Conservation (phyloP, 192 early-diverging fungal genomes). For the Entomortierella chlamydospora region DNA sequence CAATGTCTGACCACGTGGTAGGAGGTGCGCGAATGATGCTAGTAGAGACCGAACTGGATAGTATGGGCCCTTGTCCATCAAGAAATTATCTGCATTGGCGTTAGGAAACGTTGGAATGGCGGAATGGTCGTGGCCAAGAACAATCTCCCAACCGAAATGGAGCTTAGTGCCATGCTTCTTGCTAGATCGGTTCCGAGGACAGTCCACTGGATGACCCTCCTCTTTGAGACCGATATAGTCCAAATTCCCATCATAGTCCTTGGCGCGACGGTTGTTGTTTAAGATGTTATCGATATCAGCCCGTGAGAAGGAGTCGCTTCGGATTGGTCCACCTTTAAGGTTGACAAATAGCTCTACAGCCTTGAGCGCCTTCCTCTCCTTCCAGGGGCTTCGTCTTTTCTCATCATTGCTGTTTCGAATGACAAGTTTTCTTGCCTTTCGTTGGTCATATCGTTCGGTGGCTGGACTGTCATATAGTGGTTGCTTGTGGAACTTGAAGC, state of each 20-base stretch:
- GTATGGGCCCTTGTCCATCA: not conserved
- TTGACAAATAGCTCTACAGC: not conserved
- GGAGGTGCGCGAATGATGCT: constrained; percentile 15
- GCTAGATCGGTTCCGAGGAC: not conserved
- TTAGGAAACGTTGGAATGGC: not conserved
- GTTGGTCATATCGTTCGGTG: not conserved
- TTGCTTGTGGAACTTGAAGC: constrained; percentile 20
- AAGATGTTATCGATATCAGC: constrained; percentile 6
- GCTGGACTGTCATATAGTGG: constrained; percentile 14
- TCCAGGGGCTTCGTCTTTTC: not conserved
- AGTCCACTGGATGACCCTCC: constrained; percentile 3
- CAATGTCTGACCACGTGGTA: constrained; percentile 2
- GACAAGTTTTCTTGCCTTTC: not conserved
- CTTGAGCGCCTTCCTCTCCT: not conserved
- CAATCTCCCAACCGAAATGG: constrained; percentile 28
- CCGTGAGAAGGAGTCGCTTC: not conserved
- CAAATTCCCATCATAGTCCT: constrained; percentile 26
- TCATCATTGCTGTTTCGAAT: not conserved
- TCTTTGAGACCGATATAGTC: constrained; percentile 32
- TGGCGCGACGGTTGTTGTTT: constrained; percentile 15
- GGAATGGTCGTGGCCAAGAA: constrained; percentile 12
- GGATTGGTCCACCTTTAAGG: not conserved
- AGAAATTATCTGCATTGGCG: not conserved
- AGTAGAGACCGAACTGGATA: constrained; percentile 34
- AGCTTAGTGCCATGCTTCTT: constrained; percentile 5